Percentiles rank a stretch among this genome's conserved stretches.
Evolutionary conservation across 1,139 yeast species (phyloP).

Genomic region (Candida mesenterica): DNA sequence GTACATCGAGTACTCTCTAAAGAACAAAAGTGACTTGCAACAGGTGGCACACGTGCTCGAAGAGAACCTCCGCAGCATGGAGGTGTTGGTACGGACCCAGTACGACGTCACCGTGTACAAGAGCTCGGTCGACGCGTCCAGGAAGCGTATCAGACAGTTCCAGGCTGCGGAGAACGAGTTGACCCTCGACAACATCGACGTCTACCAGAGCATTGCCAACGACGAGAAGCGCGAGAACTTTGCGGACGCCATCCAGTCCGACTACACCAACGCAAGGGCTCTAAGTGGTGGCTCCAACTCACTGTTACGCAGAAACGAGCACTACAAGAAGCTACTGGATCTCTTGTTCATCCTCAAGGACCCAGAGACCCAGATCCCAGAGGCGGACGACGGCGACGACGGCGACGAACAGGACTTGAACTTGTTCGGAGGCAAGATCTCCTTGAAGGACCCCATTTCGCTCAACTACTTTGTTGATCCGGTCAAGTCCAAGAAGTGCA

Average conservation of each 20-base stretch:
- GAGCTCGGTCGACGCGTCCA: slow-evolving; percentile 10
- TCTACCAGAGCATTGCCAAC: slow-evolving; percentile 7
- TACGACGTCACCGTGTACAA: slow-evolving; percentile 6
- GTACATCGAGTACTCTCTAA: slow-evolving; percentile 11
- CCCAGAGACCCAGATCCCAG: slow-evolving; percentile 44
- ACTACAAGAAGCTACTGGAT: slow-evolving; percentile 26
- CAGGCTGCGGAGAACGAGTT: slow-evolving; percentile 11
- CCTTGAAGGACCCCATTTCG: slow-evolving; percentile 65
- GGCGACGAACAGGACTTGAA: slow-evolving; percentile 54
- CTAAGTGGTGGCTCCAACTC: slow-evolving; percentile 5
- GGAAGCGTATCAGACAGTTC: slow-evolving; percentile 9
- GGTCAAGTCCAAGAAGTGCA: slow-evolving; percentile 50
- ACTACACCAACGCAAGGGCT: slow-evolving; percentile 8
- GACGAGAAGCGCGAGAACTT: slow-evolving; percentile 11
- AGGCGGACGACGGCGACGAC: slow-evolving; percentile 21
- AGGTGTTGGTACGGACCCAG: slow-evolving; percentile 6
- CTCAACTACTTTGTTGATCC: slow-evolving; percentile 51
- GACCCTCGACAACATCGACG: slow-evolving; percentile 11
- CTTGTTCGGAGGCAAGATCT: slow-evolving; percentile 66
- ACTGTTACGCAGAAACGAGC: slow-evolving; percentile 6
- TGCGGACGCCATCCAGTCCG: slow-evolving; percentile 12
- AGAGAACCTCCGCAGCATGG: slow-evolving; percentile 5
- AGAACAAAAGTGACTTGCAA: slow-evolving; percentile 5
- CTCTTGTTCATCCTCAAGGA: slow-evolving; percentile 29
- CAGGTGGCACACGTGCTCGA: slow-evolving; percentile 2